Base-by-base conservation (phyloP, 2,329 filamentous ascomycete species). In the Colletotrichum tropicale region DNA sequence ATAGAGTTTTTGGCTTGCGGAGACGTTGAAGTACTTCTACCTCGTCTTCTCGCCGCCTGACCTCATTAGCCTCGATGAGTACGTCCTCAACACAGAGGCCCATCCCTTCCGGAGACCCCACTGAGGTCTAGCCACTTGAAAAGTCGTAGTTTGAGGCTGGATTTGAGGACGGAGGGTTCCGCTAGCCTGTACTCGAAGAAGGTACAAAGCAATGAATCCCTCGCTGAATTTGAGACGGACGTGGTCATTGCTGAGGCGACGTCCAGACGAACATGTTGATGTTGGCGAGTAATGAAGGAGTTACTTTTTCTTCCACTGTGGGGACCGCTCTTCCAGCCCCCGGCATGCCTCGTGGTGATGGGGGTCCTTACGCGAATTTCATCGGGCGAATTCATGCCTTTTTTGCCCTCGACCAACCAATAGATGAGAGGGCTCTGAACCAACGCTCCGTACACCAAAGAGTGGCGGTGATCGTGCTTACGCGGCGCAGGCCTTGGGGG, bases 21-120 rank as follows among this genome's bases (percentile, higher is more conserved):
- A 95, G 85, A 95, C 93, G 24, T 83, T 95, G 74, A 95, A 95
- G 83, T 95, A 95, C 78, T 94, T 95, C 75, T 95, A 93, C 78
- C 82, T 95, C 67, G 89, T 95, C 48, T 95, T 95, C 78, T 91
- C 90, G 34, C 89, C 93, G 26, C 90, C 92, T 2, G 87, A 90
- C 28, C 80, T 92, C 32, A 86, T 94, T 62, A 93, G 88, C 80
- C 83, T 95, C 80, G 93, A 95, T 82, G 89, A 94, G 13, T 95
- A 88, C 82, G 92, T 95, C 64, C 82, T 92, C 30, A 90, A 90
- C 71, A 90, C 89, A 1, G 89, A 90, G 80, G 89, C 88, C 3
- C 88, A 90, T 78, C 88, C 88, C 2, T 81, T 87, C 55, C 81
- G 76, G 64, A 60, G 71, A 30, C 74, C 28, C 30, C 48, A 52